Conservation (phyloP, 495 filamentous ascomycete species). For the Geoglossum glabrum region DNA sequence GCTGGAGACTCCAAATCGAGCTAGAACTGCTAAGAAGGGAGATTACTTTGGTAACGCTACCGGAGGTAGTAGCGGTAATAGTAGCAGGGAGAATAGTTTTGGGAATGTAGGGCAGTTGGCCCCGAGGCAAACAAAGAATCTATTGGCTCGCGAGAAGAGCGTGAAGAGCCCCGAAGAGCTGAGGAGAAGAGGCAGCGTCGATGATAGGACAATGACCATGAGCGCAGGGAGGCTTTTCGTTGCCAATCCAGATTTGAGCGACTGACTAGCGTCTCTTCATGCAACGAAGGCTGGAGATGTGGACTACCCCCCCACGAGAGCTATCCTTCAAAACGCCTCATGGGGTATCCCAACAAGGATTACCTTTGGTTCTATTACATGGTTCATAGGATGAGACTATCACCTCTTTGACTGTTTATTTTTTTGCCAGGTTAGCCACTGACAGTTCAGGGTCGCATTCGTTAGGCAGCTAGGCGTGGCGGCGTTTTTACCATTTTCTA, state of each 20-base stretch:
- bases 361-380: neutral
- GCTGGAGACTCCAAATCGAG: slow-evolving; percentile 30
- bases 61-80: slow-evolving; percentile 33
- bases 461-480: neutral
- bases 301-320: too few relatives aligned
- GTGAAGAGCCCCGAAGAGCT: slow-evolving; percentile 56
- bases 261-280: slow-evolving; percentile 19
- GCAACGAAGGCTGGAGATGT: too few relatives aligned
- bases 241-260: slow-evolving; percentile 74
- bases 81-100: slow-evolving; percentile 32
- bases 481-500: neutral
- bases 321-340: neutral
- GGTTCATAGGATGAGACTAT: neutral
- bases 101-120: slow-evolving; percentile 33
- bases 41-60: slow-evolving; percentile 20
- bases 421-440: slow-evolving; percentile 50
- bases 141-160: slow-evolving; percentile 27
- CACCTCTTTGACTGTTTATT: neutral
- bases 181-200: slow-evolving; percentile 72
- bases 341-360: neutral
- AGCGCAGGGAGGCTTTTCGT: slow-evolving; percentile 66
- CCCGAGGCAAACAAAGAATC: slow-evolving; percentile 20
- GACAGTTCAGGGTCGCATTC: slow-evolving; percentile 6
- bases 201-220: slow-evolving; percentile 77
- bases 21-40: slow-evolving; percentile 12